A percentile compares a stretch with the other conserved stretches of the same genome.
phyloP scores from a whole-genome alignment of 805 yeast genomes.

The Candida dendrica region DNA sequence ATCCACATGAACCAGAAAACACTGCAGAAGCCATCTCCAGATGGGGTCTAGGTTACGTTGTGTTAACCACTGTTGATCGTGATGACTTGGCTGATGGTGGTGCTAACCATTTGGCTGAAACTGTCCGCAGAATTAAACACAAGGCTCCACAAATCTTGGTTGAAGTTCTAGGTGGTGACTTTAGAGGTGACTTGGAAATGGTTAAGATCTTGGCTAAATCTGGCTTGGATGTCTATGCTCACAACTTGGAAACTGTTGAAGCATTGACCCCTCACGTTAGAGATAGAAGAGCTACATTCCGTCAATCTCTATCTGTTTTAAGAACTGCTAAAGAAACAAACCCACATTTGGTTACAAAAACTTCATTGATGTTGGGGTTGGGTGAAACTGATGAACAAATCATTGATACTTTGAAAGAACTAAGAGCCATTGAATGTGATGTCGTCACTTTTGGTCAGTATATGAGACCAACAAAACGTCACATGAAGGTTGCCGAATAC shows the following conservation, averaged over 20 bases:
- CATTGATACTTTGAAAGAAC: slow-evolving; percentile 62
- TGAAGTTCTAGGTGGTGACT: slow-evolving; percentile 92
- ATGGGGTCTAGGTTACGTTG: slow-evolving; percentile 98
- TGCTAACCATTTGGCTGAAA: slow-evolving; percentile 80
- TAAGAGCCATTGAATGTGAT: slow-evolving; percentile 74
- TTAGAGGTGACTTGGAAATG: slow-evolving; percentile 81
- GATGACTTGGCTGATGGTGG: slow-evolving; percentile 95
- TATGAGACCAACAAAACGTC: slow-evolving; percentile 98
- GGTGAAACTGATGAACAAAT: slow-evolving; percentile 95
- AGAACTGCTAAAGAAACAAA: slow-evolving; percentile 72
- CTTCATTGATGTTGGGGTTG: slow-evolving; percentile 92
- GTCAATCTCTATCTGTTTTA: slow-evolving; percentile 77
- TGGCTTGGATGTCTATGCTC: slow-evolving; percentile 95
- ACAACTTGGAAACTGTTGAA: slow-evolving; percentile 94
- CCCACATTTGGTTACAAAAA: slow-evolving; percentile 77
- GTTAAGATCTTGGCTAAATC: slow-evolving; percentile 74
- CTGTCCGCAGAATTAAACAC: slow-evolving; percentile 74
- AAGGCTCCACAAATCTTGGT: slow-evolving; percentile 89
- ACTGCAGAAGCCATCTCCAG: slow-evolving; percentile 95
- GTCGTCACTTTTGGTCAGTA: slow-evolving; percentile 98
- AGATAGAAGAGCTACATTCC: slow-evolving; percentile 93
- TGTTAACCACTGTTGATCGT: slow-evolving; percentile 93
- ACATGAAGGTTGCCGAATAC: slow-evolving; percentile 96
- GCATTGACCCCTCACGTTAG: slow-evolving; percentile 90
- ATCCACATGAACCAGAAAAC: slow-evolving; percentile 94